Base-by-base conservation (phyloP, 1,139 yeast species). In the Geotrichum citri-aurantii region DNA sequence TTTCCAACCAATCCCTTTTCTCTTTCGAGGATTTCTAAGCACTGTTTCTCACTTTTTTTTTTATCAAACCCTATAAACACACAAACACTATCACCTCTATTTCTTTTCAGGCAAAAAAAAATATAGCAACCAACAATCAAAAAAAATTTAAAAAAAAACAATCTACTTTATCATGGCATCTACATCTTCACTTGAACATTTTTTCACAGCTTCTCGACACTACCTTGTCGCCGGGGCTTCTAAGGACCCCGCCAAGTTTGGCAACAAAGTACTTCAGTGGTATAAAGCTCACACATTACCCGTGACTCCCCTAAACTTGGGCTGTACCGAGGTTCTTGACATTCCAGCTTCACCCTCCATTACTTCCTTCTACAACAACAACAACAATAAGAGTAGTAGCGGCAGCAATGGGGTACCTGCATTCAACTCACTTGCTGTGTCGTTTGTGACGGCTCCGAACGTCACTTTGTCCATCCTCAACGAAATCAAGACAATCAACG, bases 211-310 rank as follows among this genome's bases (percentile, higher is more conserved):
- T 10, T 65, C 75, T 27, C 77, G 88, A 63, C 62, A 70, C 5
- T 88, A 84, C 65, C 84, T 82, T 1, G 93, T 88, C 1, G 80
- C 85, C 0, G 96, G 96, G 0, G 95, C 95, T 0, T 83, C 91
- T 5, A 72, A 79, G 23, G 82, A 85, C 67, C 79, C 86, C 0
- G 64, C 75, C 12, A 88, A 88, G 69, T 88, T 83, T 69, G 96
- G 96, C 0, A 80, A 77, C 75, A 85, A 83, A 69, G 86, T 88
- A 51, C 72, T 86, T 50, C 72, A 74, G 55, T 88, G 96, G 95
- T 88, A 88, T 68, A 63, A 79, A 12, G 71, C 72, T 58, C 87
- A 81, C 60, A 71, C 75, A 1, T 71, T 88, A 51, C 83, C 88
- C 0, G 92, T 80, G 1, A 74, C 80, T 5, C 92, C 95, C 11